A percentile compares a stretch with the other conserved stretches of the same genome.
phyloP scores from a whole-genome alignment of 2,329 filamentous ascomycete species.

The Fusarium temperatum region DNA sequence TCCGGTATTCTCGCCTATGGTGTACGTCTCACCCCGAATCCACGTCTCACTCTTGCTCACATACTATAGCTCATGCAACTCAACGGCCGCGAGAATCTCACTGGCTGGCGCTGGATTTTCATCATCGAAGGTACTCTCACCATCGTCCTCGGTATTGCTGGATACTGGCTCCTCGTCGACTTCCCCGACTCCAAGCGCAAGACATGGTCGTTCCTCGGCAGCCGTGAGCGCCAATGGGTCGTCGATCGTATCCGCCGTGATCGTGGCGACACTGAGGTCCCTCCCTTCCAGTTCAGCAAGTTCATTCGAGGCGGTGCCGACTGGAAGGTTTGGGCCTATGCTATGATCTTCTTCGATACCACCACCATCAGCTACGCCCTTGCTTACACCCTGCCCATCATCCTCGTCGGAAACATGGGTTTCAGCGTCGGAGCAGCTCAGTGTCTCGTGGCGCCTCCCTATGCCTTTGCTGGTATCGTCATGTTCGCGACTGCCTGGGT shows the following conservation, averaged over 20 bases:
- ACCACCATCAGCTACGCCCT: conserved; percentile 80
- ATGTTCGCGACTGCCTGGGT: conserved; percentile 69
- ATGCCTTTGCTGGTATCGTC: conserved; percentile 69
- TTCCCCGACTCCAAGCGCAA: conserved; percentile 67
- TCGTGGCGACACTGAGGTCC: conserved; percentile 64
- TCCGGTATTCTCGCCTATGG: conserved; percentile 76
- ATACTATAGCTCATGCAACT: conserved; percentile 66
- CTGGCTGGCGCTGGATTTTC: conserved; percentile 76
- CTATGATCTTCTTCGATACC: conserved; percentile 68
- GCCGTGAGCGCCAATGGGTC: conserved; percentile 62
- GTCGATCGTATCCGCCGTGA: conserved; percentile 64
- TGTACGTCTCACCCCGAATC: conserved; percentile 50
- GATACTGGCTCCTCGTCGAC: conserved; percentile 69
- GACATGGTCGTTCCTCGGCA: conserved; percentile 62
- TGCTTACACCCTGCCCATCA: conserved; percentile 81
- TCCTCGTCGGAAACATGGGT: conserved; percentile 70
- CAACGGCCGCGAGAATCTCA: conserved; percentile 61
- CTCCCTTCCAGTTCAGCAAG: conserved; percentile 58
- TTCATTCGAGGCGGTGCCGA: conserved; percentile 60
- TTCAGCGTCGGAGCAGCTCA: conserved; percentile 72
- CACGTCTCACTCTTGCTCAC: neutral
- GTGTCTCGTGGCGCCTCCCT: conserved; percentile 77
- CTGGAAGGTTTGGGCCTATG: conserved; percentile 70
- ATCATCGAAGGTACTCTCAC: conserved; percentile 65
- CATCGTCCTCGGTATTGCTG: conserved; percentile 56